Evolutionary conservation across 169 alveolate species (phyloP).

Genomic region (Cyclospora cayetanensis): DNA sequence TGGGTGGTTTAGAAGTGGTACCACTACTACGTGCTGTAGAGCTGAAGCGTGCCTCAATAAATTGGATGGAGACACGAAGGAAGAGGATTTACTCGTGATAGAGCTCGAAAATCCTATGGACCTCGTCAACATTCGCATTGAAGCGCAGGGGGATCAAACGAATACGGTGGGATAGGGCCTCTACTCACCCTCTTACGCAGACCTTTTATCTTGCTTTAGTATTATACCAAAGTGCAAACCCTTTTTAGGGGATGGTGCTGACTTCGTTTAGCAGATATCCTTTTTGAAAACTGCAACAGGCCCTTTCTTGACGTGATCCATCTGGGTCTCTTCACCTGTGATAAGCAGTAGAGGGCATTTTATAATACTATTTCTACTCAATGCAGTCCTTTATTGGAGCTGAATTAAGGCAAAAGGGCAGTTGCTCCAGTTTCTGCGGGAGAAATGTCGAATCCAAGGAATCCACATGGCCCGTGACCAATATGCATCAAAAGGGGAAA

Average conservation of each 20-base stretch:
- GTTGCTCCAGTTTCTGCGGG: neutral
- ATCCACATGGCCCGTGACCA: neutral
- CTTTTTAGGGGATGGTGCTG: neutral
- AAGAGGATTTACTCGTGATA: slow-evolving; percentile 13
- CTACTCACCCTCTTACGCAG: neutral
- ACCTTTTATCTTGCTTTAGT: neutral
- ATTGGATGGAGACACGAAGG: neutral
- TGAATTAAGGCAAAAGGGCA: neutral
- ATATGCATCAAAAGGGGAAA: neutral
- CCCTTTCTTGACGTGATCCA: no score
- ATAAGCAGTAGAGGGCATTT: neutral
- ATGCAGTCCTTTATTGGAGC: slow-evolving; percentile 28
- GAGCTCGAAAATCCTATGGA: slow-evolving; percentile 9
- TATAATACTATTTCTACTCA: neutral
- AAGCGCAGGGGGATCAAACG: neutral
- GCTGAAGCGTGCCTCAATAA: neutral
- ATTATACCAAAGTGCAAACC: no score
- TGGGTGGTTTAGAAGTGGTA: slow-evolving; percentile 37
- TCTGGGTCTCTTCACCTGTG: neutral
- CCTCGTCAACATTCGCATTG: slow-evolving; percentile 16
- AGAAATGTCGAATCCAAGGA: neutral
- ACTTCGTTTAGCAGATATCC: no score
- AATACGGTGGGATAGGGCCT: slow-evolving; percentile 18
- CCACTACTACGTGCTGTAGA: neutral
- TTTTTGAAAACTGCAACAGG: no score